Evolutionary conservation across 202 grass and related monocot species (phyloP), one percentile per base, ranked within the genome.

Genomic region (Zizania palustris): DNA sequence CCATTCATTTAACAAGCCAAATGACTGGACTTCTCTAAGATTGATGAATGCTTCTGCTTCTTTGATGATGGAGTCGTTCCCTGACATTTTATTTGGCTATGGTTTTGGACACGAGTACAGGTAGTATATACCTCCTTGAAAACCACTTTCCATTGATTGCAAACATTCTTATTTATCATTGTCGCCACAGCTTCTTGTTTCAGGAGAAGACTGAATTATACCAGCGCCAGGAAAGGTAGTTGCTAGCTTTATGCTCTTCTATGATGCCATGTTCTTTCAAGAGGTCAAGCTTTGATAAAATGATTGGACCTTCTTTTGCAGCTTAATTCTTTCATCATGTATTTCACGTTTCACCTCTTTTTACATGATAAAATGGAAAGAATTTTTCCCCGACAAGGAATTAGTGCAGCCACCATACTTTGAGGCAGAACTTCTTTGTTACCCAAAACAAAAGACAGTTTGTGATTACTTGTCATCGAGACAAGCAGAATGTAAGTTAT

Each of bases 391-490:
- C 45, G 16, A 63, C 3, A 90, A 88, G 10, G 82, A 92, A 57
- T 69, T 97, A 36, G 79, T 80, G 59, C 79, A 67, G 15, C 41
- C 81, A 28, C 94, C 91, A 46, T 78, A 67, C 49, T 97, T 97
- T 63, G 87, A 88, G 37, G 91, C 86, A 60, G 72, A 88, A 92
- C 79, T 83, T 86, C 64, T 92, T 21, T 97, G 79, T 79, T 97
- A 75, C 59, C 91, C 91, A 82, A 92, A 70, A 53, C 35, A 60
- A 77, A 93, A 92, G 18, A 72, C 92, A 5, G 9, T 92, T 67
- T 76, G 38, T 68, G 89, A 97, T 80, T 97, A 97, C 86, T 84
- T 97, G 45, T 88, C 91, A 70, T 92, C 73, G 87, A 93, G 91
- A 65, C 94, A 97, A 87, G 86, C 77, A 46, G 91, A 90, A 37